Evolutionary conservation across 805 yeast genomes (phyloP).

Genomic region (Metschnikowia orientalis): DNA sequence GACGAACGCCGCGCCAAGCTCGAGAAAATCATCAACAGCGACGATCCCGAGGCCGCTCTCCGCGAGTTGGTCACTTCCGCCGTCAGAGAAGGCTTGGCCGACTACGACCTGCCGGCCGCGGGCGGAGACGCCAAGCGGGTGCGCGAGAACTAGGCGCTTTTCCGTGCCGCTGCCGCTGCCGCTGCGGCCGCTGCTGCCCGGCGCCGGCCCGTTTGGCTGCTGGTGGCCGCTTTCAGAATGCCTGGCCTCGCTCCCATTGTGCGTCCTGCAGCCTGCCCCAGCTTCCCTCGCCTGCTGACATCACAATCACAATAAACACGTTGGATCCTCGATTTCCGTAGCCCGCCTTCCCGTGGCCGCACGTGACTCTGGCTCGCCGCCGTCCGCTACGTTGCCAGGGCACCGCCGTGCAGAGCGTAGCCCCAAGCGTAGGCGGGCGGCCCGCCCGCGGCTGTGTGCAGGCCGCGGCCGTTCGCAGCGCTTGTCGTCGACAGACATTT

Average conservation of each 20-base stretch:
- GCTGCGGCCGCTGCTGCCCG: neutral
- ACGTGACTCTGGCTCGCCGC: too few relatives aligned
- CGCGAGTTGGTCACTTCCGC: conserved; percentile 63
- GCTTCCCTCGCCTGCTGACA: too few relatives aligned
- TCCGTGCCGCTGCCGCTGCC: neutral
- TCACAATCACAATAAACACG: too few relatives aligned
- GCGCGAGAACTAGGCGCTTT: conserved; percentile 1
- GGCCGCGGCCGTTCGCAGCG: conserved; percentile 5
- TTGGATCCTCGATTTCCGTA: too few relatives aligned
- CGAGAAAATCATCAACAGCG: conserved; percentile 70
- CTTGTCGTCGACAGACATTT: conserved; percentile 6
- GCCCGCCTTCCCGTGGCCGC: too few relatives aligned
- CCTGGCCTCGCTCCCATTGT: too few relatives aligned
- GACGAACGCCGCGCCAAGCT: conserved; percentile 58
- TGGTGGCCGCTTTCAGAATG: too few relatives aligned
- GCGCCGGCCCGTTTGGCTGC: conserved; percentile 2
- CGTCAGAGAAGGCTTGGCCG: conserved; percentile 52
- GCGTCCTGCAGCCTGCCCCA: too few relatives aligned
- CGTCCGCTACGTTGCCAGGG: too few relatives aligned
- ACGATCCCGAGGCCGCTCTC: conserved; percentile 74
- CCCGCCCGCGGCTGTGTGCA: too few relatives aligned
- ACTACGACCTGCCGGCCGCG: conserved; percentile 24
- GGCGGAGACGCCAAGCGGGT: conserved; percentile 33
- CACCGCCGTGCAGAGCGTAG: too few relatives aligned
- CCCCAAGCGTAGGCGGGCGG: too few relatives aligned